Evolutionary conservation across 78 protist genomes (phyloP).

Genomic region (Speleostelium caveatum): DNA sequence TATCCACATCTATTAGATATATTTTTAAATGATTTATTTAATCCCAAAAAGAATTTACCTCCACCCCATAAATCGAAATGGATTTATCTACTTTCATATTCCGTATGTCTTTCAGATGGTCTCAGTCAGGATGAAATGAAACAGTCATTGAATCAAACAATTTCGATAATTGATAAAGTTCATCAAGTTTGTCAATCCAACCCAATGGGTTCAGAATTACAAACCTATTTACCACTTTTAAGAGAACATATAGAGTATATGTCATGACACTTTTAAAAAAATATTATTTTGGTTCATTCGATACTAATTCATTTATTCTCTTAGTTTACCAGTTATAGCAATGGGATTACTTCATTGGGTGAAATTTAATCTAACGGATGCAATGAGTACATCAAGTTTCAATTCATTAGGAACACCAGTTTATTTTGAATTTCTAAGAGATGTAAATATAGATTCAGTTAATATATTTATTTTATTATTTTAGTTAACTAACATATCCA

Average conservation of each 20-base stretch:
- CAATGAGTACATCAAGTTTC: conserved; percentile 39
- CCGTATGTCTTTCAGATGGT: conserved; percentile 11
- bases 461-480: neutral
- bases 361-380: conserved; percentile 31
- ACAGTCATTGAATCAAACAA: conserved; percentile 21
- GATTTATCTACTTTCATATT: conserved; percentile 48
- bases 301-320: neutral
- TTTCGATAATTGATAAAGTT: conserved; percentile 36
- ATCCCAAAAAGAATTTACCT: conserved; percentile 40
- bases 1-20: conserved; percentile 46
- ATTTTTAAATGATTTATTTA: conserved; percentile 58
- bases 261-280: neutral
- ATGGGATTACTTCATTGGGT: conserved; percentile 81
- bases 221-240: conserved; percentile 11
- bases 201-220: conserved; percentile 73
- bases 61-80: conserved; percentile 26
- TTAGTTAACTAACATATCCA: no score
- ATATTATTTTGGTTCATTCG: neutral
- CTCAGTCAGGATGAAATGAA: neutral
- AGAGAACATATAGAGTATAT: conserved; percentile 45
- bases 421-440: conserved; percentile 73
- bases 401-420: conserved; percentile 67
- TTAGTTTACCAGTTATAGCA: conserved; percentile 42
- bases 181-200: conserved; percentile 50
- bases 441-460: neutral